These are phyloP conservation scores for Pseudonitzschia delicatissima DNA, from an alignment of 108 stramenopile species.

Conservation along the genomic window DNA sequence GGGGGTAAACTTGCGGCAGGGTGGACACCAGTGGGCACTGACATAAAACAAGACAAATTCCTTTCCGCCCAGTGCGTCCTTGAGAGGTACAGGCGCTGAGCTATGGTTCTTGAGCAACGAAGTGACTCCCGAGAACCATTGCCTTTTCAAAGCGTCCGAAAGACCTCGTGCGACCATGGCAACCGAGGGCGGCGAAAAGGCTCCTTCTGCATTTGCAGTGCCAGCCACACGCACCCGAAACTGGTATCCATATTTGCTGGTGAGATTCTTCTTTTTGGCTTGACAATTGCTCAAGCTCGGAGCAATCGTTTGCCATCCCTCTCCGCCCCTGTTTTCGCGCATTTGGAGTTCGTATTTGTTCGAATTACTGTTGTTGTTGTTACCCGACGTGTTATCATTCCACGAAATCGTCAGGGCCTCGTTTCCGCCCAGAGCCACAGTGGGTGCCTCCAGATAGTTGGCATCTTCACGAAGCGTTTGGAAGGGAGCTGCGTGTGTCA, in stretches of 20 bases:
- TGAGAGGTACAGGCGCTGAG: slow-evolving; percentile 39
- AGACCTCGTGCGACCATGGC: slow-evolving; percentile 37
- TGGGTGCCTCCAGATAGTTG: slow-evolving; percentile 42
- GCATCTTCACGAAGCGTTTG: slow-evolving; percentile 31
- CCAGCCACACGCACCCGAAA: slow-evolving; percentile 69
- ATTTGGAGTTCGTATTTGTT: slow-evolving; percentile 71
- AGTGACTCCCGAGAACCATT: slow-evolving; percentile 49
- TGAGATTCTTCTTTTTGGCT: slow-evolving; percentile 76
- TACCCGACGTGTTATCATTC: slow-evolving; percentile 25
- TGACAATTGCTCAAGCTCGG: slow-evolving; percentile 50
- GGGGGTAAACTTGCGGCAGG: slow-evolving; percentile 90
- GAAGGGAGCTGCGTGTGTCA: slow-evolving; percentile 37
- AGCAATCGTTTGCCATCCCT: slow-evolving; percentile 66
- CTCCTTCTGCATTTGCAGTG: neutral
- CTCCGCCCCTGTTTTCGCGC: slow-evolving; percentile 65
- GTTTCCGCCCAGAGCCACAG: slow-evolving; percentile 31
- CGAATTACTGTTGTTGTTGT: neutral
- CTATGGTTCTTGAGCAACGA: slow-evolving; percentile 41
- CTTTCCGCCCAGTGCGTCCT: slow-evolving; percentile 59
- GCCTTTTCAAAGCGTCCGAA: slow-evolving; percentile 31
- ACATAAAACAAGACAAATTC: slow-evolving; percentile 79
- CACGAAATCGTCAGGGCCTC: slow-evolving; percentile 57
- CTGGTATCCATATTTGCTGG: slow-evolving; percentile 60
- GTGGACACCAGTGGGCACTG: slow-evolving; percentile 74
- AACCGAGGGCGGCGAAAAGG: slow-evolving; percentile 66